A percentile compares a stretch with the other conserved stretches of the same genome.
Conservation (phyloP, 306 rosid species). For the Cotoneaster glaucophyllus region DNA sequence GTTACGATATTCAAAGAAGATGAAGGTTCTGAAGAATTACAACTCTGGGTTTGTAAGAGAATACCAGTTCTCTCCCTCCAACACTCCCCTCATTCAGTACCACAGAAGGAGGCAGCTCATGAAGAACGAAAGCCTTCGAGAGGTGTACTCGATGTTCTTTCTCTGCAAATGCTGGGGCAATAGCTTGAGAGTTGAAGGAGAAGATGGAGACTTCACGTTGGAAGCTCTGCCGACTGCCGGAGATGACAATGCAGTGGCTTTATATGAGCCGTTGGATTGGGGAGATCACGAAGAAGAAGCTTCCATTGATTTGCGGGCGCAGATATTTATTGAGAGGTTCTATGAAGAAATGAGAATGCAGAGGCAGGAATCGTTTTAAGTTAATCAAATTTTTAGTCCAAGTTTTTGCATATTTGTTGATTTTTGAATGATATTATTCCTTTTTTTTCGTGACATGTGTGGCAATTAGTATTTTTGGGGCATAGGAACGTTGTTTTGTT, state of each 20-base stretch:
- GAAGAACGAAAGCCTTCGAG: neutral
- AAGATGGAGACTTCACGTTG: slow-evolving; percentile 9
- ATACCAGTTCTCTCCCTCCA: slow-evolving; percentile 46
- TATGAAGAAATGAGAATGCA: slow-evolving; percentile 58
- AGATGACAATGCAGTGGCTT: slow-evolving; percentile 10
- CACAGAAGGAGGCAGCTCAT: slow-evolving; percentile 9
- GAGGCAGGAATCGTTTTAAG: slow-evolving; percentile 34
- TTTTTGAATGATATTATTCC: neutral
- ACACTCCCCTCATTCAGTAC: slow-evolving; percentile 40
- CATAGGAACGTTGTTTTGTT: neutral
- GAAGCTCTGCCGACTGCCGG: slow-evolving; percentile 18
- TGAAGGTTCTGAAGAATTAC: slow-evolving; percentile 32
- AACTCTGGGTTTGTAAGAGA: slow-evolving; percentile 31
- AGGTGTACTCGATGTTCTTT: slow-evolving; percentile 35
- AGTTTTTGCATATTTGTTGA: neutral
- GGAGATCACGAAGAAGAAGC: slow-evolving; percentile 37
- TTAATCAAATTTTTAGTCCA: neutral
- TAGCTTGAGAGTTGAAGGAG: slow-evolving; percentile 20
- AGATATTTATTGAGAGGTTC: slow-evolving; percentile 57
- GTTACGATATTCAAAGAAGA: slow-evolving; percentile 17
- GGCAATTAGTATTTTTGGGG: neutral
- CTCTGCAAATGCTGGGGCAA: slow-evolving; percentile 34
- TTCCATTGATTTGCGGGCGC: slow-evolving; percentile 61
- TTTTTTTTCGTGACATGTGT: neutral
- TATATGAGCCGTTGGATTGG: slow-evolving; percentile 30